Conservation (phyloP, 2,329 filamentous ascomycete genomes). For the Fusarium drepaniforme region DNA sequence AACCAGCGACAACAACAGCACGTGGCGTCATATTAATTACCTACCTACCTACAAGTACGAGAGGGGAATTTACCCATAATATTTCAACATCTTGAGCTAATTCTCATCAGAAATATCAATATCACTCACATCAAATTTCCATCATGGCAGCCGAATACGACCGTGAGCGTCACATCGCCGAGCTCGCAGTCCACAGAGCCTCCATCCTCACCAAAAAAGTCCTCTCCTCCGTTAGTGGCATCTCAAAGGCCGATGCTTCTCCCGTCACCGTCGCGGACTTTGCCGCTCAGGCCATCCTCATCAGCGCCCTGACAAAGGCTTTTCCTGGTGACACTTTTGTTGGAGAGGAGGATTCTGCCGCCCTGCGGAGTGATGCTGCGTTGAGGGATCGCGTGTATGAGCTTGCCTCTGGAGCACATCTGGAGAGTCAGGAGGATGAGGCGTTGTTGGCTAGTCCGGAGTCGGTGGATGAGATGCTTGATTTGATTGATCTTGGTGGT, state of each 20-base stretch:
- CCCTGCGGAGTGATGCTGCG: conserved; percentile 60
- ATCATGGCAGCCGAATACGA: conserved; percentile 41
- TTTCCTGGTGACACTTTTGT: conserved; percentile 70
- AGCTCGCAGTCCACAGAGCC: conserved; percentile 65
- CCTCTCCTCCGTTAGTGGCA: conserved; percentile 57
- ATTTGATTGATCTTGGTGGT: conserved; percentile 71
- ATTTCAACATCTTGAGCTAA: neutral
- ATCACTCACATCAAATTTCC: neutral
- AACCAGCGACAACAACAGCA: neutral
- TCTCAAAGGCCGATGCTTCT: conserved; percentile 69
- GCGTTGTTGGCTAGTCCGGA: conserved; percentile 52
- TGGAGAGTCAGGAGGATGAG: conserved; percentile 22
- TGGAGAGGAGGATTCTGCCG: conserved; percentile 70
- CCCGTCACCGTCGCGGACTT: conserved; percentile 76
- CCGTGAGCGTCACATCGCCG: conserved; percentile 50
- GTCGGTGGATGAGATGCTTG: conserved; percentile 67
- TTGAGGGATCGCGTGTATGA: conserved; percentile 68
- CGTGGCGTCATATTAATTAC: neutral
- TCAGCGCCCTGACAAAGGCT: conserved; percentile 63
- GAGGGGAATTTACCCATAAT: neutral
- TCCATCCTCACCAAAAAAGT: conserved; percentile 67
- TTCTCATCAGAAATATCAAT: neutral
- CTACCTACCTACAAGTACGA: neutral
- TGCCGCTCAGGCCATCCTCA: conserved; percentile 72
- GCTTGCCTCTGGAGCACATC: conserved; percentile 54